Evolutionary conservation across 768 basidiomycete species (phyloP), one percentile per base, ranked within the genome.

Genomic region (Tubosaeta brunneosetosa): DNA sequence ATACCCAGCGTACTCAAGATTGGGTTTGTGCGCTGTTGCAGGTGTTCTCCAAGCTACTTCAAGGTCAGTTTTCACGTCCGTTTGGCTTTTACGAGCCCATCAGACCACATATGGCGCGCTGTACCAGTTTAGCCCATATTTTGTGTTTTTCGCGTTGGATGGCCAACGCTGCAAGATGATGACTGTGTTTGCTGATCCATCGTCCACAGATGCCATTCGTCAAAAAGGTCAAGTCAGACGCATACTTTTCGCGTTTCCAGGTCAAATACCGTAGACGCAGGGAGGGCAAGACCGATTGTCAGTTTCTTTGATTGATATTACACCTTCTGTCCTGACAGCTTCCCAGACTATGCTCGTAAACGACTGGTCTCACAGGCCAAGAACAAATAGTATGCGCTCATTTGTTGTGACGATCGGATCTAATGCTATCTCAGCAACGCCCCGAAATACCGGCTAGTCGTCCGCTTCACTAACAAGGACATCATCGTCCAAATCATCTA

Each of bases 231-330:
- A 97, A 99, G 81, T 90, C 91, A 66, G 84, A 85, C 71, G 91
- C 95, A 66, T 97, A 97, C 86, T 97, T 92, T 78, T 97, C 94
- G 57, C 86, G 94, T 58, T 97, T 88, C 81, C 93, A 97, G 79
- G 94, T 98, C 66, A 98, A 98, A 79, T 97, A 97, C 76, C 90
- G 95, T 70, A 80, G 97, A 68, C 80, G 97, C 61, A 85, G 94
- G 71, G 97, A 99, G 77, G 97, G 97, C 55, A 98, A 95, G 81
- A 99, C 97, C 56, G 97, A 99, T 70, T 99, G 91, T 91, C 55
- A 64, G 85, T 72, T 33, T 22, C 26, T 44, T 29, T 16, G 44
- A 13, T 52, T 47, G 14, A 47, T 41, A 14, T 6, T 44, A 25
- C n/a, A 32, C 32, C n/a, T 17, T 32, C 33, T 36, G 2, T 47